Evolutionary conservation across 2,329 filamentous ascomycete genomes (phyloP).

Genomic region (Aspergillus felis): DNA sequence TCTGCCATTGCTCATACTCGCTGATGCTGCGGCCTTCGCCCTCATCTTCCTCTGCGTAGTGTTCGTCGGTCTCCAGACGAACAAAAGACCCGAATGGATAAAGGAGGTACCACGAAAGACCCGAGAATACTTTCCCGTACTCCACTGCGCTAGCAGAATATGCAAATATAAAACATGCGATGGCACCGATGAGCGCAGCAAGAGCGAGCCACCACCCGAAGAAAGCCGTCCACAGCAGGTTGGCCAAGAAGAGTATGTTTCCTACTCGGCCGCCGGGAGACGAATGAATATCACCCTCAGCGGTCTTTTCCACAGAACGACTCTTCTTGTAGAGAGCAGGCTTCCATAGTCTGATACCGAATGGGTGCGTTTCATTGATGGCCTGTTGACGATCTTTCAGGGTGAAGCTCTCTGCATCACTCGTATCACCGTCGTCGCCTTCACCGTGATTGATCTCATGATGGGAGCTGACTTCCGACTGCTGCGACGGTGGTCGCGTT

Average conservation of each 20-base stretch:
- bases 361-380: constrained; percentile 98
- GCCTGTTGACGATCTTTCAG: constrained; percentile 94
- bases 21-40: constrained; percentile 95
- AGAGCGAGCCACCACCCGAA: constrained; percentile 96
- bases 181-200: constrained; percentile 68
- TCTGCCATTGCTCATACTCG: constrained; percentile 99
- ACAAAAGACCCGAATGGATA: constrained; percentile 98
- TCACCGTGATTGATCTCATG: constrained; percentile 51
- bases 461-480: constrained; percentile 15
- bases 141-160: constrained; percentile 75
- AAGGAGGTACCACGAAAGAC: constrained; percentile 79
- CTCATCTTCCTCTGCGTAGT: constrained; percentile 89
- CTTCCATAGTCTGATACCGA: constrained; percentile 98
- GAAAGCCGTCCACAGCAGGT: constrained; percentile 80
- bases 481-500: constrained; percentile 18
- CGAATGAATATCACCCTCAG: constrained; percentile 95
- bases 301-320: constrained; percentile 91
- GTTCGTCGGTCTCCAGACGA: constrained; percentile 86
- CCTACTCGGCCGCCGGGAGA: constrained; percentile 83
- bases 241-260: constrained; percentile 80
- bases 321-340: constrained; percentile 97
- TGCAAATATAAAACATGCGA: constrained; percentile 74
- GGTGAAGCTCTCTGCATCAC: constrained; percentile 96
- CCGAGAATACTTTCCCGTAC: constrained; percentile 82
- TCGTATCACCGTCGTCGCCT: constrained; percentile 65